A percentile compares a stretch with the other conserved stretches of the same genome.
phyloP scores from a whole-genome alignment of 768 basidiomycete genomes.

The Brasilioporus rufonigricans region DNA sequence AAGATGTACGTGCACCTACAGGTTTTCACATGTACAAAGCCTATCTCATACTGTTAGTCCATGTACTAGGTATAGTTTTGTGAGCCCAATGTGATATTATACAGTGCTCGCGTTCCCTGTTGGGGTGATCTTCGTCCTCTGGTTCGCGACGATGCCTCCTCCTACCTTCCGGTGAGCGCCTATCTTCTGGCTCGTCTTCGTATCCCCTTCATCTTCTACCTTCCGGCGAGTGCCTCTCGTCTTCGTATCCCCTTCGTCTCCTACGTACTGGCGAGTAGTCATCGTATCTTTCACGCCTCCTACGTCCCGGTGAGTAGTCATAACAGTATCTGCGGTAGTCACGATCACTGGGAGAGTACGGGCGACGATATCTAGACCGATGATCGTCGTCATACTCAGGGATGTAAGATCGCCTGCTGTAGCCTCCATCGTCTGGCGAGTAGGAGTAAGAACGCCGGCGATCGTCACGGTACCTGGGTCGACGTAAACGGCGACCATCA shows the following conservation, averaged over 20 bases:
- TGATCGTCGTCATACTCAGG: slow-evolving; percentile 14
- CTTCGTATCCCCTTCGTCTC: not conserved
- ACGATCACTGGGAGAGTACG: slow-evolving; percentile 19
- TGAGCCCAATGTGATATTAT: too few species aligned
- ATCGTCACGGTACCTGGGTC: not conserved
- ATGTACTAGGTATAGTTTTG: too few species aligned
- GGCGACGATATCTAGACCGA: slow-evolving; percentile 8
- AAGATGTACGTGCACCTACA: too few species aligned
- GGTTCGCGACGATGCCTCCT: not conserved
- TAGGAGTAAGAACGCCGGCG: slow-evolving; percentile 24
- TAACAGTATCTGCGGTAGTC: slow-evolving; percentile 8
- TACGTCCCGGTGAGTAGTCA: slow-evolving; percentile 12
- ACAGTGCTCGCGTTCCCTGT: not conserved
- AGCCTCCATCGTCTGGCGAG: slow-evolving; percentile 14
- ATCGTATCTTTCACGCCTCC: not conserved
- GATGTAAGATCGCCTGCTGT: slow-evolving; percentile 5
- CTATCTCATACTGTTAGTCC: too few species aligned
- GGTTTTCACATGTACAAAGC: too few species aligned
- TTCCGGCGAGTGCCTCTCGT: too few species aligned
- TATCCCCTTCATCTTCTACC: too few species aligned
- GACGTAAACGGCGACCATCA: not conserved
- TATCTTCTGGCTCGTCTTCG: too few species aligned
- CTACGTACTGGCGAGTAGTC: not conserved
- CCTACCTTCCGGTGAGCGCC: too few species aligned
- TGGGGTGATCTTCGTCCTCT: not conserved